Evolutionary conservation across 1,139 yeast species (phyloP).

Genomic region (Candida tetrigidarum): DNA sequence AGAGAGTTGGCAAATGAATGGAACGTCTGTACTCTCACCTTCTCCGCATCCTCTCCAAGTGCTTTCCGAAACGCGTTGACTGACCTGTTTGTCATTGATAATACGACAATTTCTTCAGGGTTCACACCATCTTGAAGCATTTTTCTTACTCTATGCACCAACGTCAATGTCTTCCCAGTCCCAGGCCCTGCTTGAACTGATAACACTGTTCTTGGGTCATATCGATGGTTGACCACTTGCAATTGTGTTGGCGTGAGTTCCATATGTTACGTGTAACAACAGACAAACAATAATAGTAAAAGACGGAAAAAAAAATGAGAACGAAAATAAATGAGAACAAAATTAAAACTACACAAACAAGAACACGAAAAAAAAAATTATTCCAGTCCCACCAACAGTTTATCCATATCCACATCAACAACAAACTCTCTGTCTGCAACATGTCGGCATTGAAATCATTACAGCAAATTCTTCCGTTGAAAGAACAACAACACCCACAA

Average conservation of each 20-base stretch:
- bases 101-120: slow-evolving; percentile 61
- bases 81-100: slow-evolving; percentile 74
- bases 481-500: background rate
- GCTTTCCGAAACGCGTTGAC: slow-evolving; percentile 52
- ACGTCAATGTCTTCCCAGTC: slow-evolving; percentile 72
- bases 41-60: slow-evolving; percentile 37
- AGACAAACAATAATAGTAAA: too few species aligned
- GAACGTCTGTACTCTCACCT: slow-evolving; percentile 57
- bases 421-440: background rate
- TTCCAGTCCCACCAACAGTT: too few species aligned
- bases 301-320: background rate
- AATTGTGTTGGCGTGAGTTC: slow-evolving; percentile 13
- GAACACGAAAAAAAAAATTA: slow-evolving; percentile 5
- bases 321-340: background rate
- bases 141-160: slow-evolving; percentile 57
- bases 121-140: slow-evolving; percentile 42
- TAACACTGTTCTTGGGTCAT: slow-evolving; percentile 32
- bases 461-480: slow-evolving; percentile 16
- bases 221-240: slow-evolving; percentile 10
- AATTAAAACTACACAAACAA: too few species aligned
- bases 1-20: slow-evolving; percentile 62
- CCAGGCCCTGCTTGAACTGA: slow-evolving; percentile 74
- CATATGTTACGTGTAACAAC: slow-evolving; percentile 7
- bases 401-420: too few species aligned
- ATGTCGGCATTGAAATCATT: slow-evolving; percentile 15